These are phyloP conservation scores for Mycena pura DNA, from an alignment of 768 basidiomycete genomes.

Conservation along the genomic window DNA sequence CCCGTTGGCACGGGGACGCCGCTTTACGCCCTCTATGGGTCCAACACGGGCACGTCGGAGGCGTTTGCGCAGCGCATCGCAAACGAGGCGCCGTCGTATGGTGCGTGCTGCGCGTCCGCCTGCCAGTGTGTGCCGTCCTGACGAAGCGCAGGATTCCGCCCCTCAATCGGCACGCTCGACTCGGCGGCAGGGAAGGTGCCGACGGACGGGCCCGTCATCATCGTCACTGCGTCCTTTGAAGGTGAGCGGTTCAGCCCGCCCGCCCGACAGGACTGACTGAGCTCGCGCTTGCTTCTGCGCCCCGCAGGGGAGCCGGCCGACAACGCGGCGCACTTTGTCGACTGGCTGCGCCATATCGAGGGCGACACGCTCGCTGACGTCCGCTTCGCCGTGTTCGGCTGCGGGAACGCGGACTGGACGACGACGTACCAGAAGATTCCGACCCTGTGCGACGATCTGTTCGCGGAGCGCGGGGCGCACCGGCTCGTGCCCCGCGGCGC, in stretches of 20 bases:
- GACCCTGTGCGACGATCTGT: slow-evolving; percentile 42
- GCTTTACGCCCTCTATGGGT: slow-evolving; percentile 50
- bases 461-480: slow-evolving; percentile 43
- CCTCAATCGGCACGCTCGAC: slow-evolving; percentile 48
- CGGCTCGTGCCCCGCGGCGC: slow-evolving; percentile 45
- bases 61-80: slow-evolving; percentile 54
- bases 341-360: slow-evolving; percentile 44
- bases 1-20: slow-evolving; percentile 28
- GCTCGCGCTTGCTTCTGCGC: too few species aligned
- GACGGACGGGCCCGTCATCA: slow-evolving; percentile 50
- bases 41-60: slow-evolving; percentile 57
- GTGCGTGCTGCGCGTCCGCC: slow-evolving; percentile 28
- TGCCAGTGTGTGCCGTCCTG: not conserved
- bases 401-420: slow-evolving; percentile 58
- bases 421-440: slow-evolving; percentile 56
- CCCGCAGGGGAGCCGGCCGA: slow-evolving; percentile 52
- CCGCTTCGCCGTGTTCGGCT: slow-evolving; percentile 54
- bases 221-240: slow-evolving; percentile 57
- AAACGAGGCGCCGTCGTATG: slow-evolving; percentile 43
- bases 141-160: slow-evolving; percentile 41
- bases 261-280: too few species aligned
- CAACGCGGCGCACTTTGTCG: slow-evolving; percentile 53
- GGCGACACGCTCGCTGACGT: slow-evolving; percentile 37
- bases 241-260: slow-evolving; percentile 18
- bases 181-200: slow-evolving; percentile 44